Conservation (phyloP, 768 basidiomycete genomes). For the Collybia nuda region DNA sequence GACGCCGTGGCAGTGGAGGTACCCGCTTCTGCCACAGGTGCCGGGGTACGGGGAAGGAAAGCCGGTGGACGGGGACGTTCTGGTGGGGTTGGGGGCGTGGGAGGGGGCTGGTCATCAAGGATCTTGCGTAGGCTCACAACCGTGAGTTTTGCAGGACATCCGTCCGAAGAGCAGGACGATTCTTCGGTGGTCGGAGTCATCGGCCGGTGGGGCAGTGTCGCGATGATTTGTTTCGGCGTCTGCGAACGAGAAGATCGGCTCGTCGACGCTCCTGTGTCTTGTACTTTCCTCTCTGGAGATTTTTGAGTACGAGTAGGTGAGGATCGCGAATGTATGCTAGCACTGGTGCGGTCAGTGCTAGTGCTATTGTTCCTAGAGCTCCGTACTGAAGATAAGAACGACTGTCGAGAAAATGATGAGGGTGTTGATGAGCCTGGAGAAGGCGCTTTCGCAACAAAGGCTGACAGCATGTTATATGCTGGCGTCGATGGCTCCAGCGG, state of each 20-base stretch:
- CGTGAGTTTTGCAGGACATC: slow-evolving; percentile 58
- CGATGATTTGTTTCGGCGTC: slow-evolving; percentile 25
- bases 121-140: slow-evolving; percentile 70
- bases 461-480: slow-evolving; percentile 63
- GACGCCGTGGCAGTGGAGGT: slow-evolving; percentile 78
- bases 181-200: slow-evolving; percentile 65
- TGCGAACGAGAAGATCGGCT: slow-evolving; percentile 24
- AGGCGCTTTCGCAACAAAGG: slow-evolving; percentile 43
- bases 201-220: slow-evolving; percentile 26
- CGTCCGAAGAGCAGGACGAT: slow-evolving; percentile 55
- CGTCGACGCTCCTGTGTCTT: not conserved
- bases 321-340: slow-evolving; percentile 2
- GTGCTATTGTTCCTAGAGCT: slow-evolving; percentile 30
- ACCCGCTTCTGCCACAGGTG: slow-evolving; percentile 49
- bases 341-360: slow-evolving; percentile 21
- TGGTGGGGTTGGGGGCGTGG: slow-evolving; percentile 7
- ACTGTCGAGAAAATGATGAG: slow-evolving; percentile 28
- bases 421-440: slow-evolving; percentile 30
- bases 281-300: slow-evolving; percentile 9
- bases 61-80: slow-evolving; percentile 26
- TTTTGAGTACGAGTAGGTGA: slow-evolving; percentile 10
- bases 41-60: slow-evolving; percentile 51
- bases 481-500: slow-evolving; percentile 45
- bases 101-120: slow-evolving; percentile 51
- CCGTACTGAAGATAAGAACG: slow-evolving; percentile 32